Evolutionary conservation across 371 early-diverging fungal genomes (phyloP), one percentile per base, ranked within the genome.

Genomic region (Syncephalastrum racemosum): DNA sequence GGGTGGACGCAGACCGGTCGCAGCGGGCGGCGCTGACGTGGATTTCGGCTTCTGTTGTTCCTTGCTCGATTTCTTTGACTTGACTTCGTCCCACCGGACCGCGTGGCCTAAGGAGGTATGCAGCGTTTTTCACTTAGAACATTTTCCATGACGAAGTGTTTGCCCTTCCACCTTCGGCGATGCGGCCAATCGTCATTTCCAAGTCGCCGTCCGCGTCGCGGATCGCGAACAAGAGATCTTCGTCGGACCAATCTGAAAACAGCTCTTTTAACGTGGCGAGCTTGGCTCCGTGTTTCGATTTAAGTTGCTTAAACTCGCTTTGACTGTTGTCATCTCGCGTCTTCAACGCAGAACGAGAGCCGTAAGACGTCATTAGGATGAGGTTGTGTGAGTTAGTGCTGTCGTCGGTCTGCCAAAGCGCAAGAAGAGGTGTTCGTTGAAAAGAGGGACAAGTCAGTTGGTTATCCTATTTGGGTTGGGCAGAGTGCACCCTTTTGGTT

Each of bases 71-170:
- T 92, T 93, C 66, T 88, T 89, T 62, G 85, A 81, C 72, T 91
- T 91, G 68, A 94, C 96, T 75, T 94, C 92, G 46, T 89, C 94
- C 94, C 96, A 96, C 67, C 91, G 91, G 61, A 77, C 80, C 36
- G 90, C 90, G 67, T 85, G 89, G 55, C 96, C 95, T 94, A 76
- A 12, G 70, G 62, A 79, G 36, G 36, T 5, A 31, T 31, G 36
- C 36, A 31, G 36, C 36, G 36, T 31, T 31, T 27, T 27, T 31
- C 10, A 31, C 36, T 31, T 31, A 31, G 10, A 8, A 31, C 10
- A 31, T 31, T 8, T 31, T 31, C 36, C 36, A 31, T 31, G 36
- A 31, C 36, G 36, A 31, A 31, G 36, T 12, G 36, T 31, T 31
- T 31, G 36, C 36, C 36, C 36, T 31, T 31, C 36, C 36, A 93